phyloP scores from a whole-genome alignment of 1,284 basidiomycete species.

The Malassezia arunalokei region DNA sequence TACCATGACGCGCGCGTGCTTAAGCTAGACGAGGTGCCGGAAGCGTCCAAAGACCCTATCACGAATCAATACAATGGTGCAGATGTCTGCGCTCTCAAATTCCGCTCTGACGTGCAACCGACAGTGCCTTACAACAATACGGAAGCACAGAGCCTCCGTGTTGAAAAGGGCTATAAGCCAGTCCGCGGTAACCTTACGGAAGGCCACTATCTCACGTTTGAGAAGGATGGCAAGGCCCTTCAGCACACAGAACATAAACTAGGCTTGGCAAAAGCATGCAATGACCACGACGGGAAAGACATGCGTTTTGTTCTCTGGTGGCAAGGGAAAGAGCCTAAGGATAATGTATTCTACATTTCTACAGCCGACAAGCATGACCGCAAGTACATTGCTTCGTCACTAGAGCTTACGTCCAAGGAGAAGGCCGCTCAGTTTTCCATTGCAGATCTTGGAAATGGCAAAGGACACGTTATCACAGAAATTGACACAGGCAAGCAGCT shows the following conservation, averaged over 20 bases:
- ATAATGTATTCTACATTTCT: conserved; percentile 11
- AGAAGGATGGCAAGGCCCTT: conserved; percentile 19
- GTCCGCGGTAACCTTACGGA: conserved; percentile 27
- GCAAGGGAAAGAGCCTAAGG: conserved; percentile 5
- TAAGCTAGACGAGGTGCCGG: conserved; percentile 11
- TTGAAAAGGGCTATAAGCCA: conserved; percentile 26
- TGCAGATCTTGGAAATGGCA: conserved; percentile 12
- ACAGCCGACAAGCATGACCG: neutral
- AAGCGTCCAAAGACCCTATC: conserved; percentile 16
- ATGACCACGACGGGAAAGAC: conserved; percentile 1
- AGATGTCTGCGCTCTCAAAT: conserved; percentile 2
- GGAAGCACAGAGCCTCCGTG: conserved; percentile 5
- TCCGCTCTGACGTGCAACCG: conserved; percentile 2
- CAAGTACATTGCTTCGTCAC: conserved; percentile 11
- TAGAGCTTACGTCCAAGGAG: neutral
- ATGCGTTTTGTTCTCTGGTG: conserved; percentile 15
- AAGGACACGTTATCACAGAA: conserved; percentile 13
- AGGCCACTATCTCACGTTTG: conserved; percentile 29
- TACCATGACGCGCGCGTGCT: conserved; percentile 16
- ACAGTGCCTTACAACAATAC: conserved; percentile 12
- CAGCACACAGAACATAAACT: neutral
- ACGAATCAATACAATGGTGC: conserved; percentile 20
- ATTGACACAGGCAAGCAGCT: neutral
- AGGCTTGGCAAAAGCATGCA: neutral
- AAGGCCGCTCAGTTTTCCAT: conserved; percentile 12